Base-by-base conservation (phyloP, 2,329 filamentous ascomycete genomes). In the Scedosporium boydii region DNA sequence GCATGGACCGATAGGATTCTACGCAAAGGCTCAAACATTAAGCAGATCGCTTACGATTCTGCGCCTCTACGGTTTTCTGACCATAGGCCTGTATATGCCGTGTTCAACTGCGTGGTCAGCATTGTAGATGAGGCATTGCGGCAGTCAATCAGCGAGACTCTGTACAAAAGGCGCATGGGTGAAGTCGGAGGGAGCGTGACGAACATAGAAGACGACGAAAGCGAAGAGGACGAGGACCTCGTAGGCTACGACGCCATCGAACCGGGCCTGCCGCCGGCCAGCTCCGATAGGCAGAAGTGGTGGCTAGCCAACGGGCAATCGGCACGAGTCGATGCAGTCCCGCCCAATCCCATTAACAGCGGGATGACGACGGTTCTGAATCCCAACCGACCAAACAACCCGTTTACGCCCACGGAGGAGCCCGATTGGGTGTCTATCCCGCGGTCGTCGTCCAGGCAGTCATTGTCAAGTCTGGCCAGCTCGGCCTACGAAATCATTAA, bases 1-100 rank as follows among this genome's bases (percentile, higher is more conserved):
- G 95, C 95, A 0, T 99, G 95, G 95, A 97, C 93, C 64, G 95
- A 99, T 74, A 89, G 95, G 44, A 89, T 99, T 56, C 77, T 99
- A 7, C 88, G 90, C 64, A 96, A 93, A 76, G 95, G 95, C 6
- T 78, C 84, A 64, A 93, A 91, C 67, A 82, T 99, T 42, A 86
- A 87, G 51, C 95, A 98, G 72, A 79, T 89, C 10, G 83, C 89
- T 38, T 99, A 99, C 74, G 85, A 90, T 69, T 88, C 85, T 61
- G 92, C 93, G 3, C 87, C 91, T 34, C 79, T 99, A 42, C 85
- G 83, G 12, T 96, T 98, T 72, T 99, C 95, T 0, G 95, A 99
- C 70, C 95, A 99, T 73, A 85, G 93, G n/a, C 95, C 95, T 1
- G 93, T 99, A 0, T 97, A 91, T 74, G 93, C 91, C 12, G 86